Evolutionary conservation across 2,329 filamentous ascomycete genomes (phyloP), one percentile per base, ranked within the genome.

Genomic region (Neodidymelliopsis sp.): DNA sequence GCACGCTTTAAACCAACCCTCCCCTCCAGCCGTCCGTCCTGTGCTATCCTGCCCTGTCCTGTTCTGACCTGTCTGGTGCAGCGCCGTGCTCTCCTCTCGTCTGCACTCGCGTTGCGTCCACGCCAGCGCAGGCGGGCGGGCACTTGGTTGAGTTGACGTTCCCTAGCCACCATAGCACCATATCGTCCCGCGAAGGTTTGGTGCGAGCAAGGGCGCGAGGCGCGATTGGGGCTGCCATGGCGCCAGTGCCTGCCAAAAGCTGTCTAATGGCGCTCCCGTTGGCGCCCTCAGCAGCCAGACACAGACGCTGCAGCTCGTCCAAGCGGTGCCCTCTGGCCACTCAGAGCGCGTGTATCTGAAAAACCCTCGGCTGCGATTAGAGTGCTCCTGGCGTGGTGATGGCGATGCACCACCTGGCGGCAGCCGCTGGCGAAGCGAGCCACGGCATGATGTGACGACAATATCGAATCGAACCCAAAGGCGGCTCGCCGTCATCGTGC

Each of bases 81-180:
- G n/a, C n/a, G n/a, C n/a, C n/a, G n/a, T n/a, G n/a, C n/a, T 62
- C 57, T 59, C 63, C 62, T 65, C 44, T 64, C 60, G 60, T 55
- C 59, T 62, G 33, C 53, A 20, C n/a, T n/a, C n/a, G n/a, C n/a
- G n/a, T n/a, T n/a, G n/a, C n/a, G n/a, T n/a, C n/a, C n/a, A n/a
- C n/a, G n/a, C n/a, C n/a, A n/a, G n/a, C 18, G 36, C 27, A 35
- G 36, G 31, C 47, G 47, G 24, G 41, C 47, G 54, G 27, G 22
- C 53, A 37, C 8, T 43, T 53, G 22, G 23, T 19, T 28, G 28
- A 42, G 43, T 53, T 34, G 44, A 49, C 29, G 28, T 33, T 44
- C 39, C 30, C 42, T 36, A 45, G 34, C 35, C 41, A 46, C 44
- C 35, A 54, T 53, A 57, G 46, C 49, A 46, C 45, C 56, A 48